Percentiles rank a stretch among this genome's conserved stretches.
Conservation (phyloP, 345 rosid genomes). For the Lagerstroemia speciosa region DNA sequence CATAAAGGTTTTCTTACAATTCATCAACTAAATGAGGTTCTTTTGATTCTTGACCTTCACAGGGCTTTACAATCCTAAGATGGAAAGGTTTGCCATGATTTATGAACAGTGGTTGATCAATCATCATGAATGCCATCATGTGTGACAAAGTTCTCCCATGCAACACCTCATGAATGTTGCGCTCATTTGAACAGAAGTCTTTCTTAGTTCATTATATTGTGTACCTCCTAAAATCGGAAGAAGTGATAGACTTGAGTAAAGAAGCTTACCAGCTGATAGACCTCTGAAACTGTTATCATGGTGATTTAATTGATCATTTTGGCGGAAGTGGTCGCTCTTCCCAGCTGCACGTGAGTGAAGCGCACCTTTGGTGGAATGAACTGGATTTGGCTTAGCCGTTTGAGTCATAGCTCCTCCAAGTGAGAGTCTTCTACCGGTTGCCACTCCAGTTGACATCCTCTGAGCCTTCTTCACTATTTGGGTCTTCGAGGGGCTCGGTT, state of each 20-base stretch:
- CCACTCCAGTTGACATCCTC: conserved; percentile 68
- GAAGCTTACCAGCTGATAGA: conserved; percentile 50
- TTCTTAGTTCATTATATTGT: no score
- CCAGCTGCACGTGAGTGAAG: conserved; percentile 38
- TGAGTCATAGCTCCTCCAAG: conserved; percentile 64
- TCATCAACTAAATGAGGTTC: neutral
- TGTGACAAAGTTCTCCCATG: neutral
- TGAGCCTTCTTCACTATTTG: conserved; percentile 60
- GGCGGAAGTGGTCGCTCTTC: conserved; percentile 39
- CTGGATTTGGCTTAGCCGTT: conserved; percentile 52
- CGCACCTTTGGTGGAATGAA: conserved; percentile 18
- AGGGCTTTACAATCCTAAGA: no score
- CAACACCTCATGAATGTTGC: no score
- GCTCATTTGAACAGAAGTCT: no score
- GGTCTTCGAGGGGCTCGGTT: conserved; percentile 93
- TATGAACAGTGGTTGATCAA: no score
- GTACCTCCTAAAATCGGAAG: no score
- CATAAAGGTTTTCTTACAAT: no score
- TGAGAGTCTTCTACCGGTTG: conserved; percentile 59
- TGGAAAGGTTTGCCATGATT: no score
- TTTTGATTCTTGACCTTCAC: neutral
- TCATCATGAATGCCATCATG: neutral
- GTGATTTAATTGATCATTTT: conserved; percentile 28
- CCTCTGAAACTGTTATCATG: conserved; percentile 38
- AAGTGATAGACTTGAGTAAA: neutral